Conservation (phyloP, 768 basidiomycete species). For the Clavaria fumosa region DNA sequence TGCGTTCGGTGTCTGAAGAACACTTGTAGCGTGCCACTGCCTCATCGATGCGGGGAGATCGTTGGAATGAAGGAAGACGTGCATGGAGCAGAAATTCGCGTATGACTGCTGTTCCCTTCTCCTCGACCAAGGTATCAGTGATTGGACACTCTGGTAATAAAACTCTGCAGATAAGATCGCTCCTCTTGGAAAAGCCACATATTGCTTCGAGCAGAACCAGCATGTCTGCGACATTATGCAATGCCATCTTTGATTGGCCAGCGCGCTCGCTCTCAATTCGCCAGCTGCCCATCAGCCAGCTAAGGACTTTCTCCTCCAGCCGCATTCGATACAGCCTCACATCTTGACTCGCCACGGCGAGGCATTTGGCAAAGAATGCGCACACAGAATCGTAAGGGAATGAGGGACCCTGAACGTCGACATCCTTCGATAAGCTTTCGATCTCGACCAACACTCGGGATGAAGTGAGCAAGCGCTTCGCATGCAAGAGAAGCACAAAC, state of each 20-base stretch:
- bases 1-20: neutral
- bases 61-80: constrained; percentile 32
- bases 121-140: constrained; percentile 42
- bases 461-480: constrained; percentile 23
- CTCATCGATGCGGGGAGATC: constrained; percentile 2
- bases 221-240: constrained; percentile 44
- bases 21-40: neutral
- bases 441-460: constrained; percentile 56
- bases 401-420: constrained; percentile 82
- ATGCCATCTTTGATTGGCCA: constrained; percentile 28
- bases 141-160: constrained; percentile 57
- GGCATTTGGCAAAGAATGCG: constrained; percentile 53
- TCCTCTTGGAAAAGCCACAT: constrained; percentile 35
- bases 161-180: constrained; percentile 30
- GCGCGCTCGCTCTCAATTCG: constrained; percentile 21
- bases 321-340: constrained; percentile 71
- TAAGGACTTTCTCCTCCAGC: constrained; percentile 73
- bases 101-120: constrained; percentile 40
- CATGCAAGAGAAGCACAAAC: constrained; percentile 30
- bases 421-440: constrained; percentile 62
- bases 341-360: constrained; percentile 65
- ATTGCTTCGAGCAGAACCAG: constrained; percentile 47
- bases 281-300: constrained; percentile 73
- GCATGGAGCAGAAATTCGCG: constrained; percentile 58
- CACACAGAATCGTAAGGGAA: constrained; percentile 87